Conservation (phyloP, 2,329 filamentous ascomycete species). For the Fusarium siculi region DNA sequence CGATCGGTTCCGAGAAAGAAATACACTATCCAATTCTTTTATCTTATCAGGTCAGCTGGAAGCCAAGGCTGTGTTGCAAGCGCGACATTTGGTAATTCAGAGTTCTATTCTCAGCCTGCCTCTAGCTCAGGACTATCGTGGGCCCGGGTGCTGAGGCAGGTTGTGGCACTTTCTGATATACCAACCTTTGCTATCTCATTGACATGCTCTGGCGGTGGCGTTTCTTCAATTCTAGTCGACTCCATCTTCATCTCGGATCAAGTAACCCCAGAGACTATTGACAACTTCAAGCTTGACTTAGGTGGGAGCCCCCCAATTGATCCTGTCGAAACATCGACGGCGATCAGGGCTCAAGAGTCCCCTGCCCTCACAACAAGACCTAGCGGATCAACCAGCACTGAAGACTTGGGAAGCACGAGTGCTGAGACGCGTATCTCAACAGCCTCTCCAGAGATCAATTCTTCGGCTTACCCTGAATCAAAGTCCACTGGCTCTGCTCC, state of each 20-base stretch:
- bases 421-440: background rate
- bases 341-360: background rate
- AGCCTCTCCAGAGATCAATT: background rate
- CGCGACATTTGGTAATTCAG: background rate
- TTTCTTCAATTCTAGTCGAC: background rate
- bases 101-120: conserved; percentile 6
- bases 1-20: background rate
- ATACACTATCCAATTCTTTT: conserved; percentile 25
- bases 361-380: background rate
- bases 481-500: background rate
- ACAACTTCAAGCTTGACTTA: conserved; percentile 3
- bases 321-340: background rate
- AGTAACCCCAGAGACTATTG: conserved; percentile 17
- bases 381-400: background rate
- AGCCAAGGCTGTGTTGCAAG: background rate
- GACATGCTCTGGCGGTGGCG: background rate
- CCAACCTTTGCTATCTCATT: conserved; percentile 10
- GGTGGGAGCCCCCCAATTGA: background rate
- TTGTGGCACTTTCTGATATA: background rate
- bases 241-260: conserved; percentile 24
- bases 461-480: background rate
- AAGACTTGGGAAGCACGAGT: background rate
- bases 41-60: background rate
- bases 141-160: background rate
- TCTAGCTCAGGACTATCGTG: background rate